These are phyloP conservation scores for Didymella segeticola DNA, from an alignment of 2,329 filamentous ascomycete genomes.

Conservation along the genomic window DNA sequence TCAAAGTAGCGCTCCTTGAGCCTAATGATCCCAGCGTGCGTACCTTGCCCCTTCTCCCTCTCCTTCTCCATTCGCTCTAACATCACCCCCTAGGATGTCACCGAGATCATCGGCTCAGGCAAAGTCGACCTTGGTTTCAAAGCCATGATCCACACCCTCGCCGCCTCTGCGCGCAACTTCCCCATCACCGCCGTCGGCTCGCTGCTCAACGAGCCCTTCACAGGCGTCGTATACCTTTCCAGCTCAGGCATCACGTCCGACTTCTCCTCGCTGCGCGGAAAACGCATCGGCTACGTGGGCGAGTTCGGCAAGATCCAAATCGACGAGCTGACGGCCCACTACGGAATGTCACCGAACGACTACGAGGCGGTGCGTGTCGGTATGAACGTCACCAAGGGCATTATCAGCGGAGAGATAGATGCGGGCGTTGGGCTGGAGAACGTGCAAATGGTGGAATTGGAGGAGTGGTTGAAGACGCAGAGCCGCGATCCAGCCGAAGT, in stretches of 20 bases:
- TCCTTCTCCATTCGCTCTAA: constrained; percentile 6
- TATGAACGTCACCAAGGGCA: constrained; percentile 81
- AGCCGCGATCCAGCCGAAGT: constrained; percentile 70
- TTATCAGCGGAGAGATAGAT: constrained; percentile 75
- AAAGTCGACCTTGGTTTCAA: constrained; percentile 83
- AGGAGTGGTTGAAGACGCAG: constrained; percentile 73
- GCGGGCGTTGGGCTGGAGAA: constrained; percentile 81
- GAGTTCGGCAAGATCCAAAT: constrained; percentile 86
- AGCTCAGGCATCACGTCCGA: constrained; percentile 75
- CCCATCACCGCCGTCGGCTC: constrained; percentile 76
- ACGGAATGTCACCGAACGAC: constrained; percentile 74
- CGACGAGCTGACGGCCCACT: constrained; percentile 79
- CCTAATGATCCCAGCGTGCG: constrained; percentile 76
- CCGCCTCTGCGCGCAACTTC: constrained; percentile 77
- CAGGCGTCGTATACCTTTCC: constrained; percentile 78
- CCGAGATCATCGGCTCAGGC: constrained; percentile 77
- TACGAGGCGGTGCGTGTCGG: constrained; percentile 80
- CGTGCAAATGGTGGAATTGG: constrained; percentile 82
- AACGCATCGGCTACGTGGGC: constrained; percentile 79
- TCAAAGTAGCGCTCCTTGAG: constrained; percentile 79
- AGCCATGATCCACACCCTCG: constrained; percentile 83
- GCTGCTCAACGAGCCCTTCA: constrained; percentile 80
- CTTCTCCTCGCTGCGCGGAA: constrained; percentile 76
- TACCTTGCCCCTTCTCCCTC: no score
- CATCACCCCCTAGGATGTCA: constrained; percentile 69